Conservation (phyloP, 176 grass and related monocot species). For the Zoysia japonica region DNA sequence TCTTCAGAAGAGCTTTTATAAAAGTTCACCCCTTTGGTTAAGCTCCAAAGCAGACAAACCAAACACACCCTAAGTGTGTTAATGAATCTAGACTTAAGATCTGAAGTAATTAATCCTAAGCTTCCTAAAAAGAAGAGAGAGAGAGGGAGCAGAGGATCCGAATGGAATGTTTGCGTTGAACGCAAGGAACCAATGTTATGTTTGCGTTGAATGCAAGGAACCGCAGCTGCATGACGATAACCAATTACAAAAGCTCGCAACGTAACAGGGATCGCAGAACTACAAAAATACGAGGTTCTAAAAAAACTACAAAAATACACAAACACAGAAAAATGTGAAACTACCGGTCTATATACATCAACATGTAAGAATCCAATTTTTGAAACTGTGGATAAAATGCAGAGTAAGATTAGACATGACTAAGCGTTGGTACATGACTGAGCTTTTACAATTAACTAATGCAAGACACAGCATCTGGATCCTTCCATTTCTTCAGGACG, state of each 20-base stretch:
- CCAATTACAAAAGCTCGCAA: not conserved
- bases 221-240: not conserved
- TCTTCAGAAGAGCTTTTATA: too few relatives aligned
- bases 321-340: too few relatives aligned
- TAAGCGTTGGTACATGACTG: not conserved
- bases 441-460: slow-evolving; percentile 7
- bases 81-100: too few relatives aligned
- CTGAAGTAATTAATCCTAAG: too few relatives aligned
- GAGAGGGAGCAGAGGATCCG: too few relatives aligned
- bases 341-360: too few relatives aligned
- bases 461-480: not conserved
- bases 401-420: not conserved
- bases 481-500: not conserved
- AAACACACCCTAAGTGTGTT: too few relatives aligned
- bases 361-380: not conserved
- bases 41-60: too few relatives aligned
- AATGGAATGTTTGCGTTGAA: not conserved
- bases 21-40: too few relatives aligned
- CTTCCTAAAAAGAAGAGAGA: too few relatives aligned
- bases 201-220: too few relatives aligned
- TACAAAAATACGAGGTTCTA: not conserved
- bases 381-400: not conserved
- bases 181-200: slow-evolving; percentile 7
- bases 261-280: not conserved
- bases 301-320: too few relatives aligned